phyloP scores from a whole-genome alignment of 169 alveolate species.

The Plasmodium reichenowi region DNA sequence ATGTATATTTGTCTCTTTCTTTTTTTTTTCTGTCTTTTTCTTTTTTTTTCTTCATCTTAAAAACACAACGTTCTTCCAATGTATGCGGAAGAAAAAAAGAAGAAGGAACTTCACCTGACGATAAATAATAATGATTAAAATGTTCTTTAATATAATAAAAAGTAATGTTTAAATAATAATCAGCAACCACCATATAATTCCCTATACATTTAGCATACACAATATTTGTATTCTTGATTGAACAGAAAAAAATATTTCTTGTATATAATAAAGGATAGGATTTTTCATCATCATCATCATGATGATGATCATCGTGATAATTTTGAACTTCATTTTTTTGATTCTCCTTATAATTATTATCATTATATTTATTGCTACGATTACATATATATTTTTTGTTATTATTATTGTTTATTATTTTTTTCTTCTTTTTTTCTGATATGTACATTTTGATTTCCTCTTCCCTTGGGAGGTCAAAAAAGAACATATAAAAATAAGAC shows the following conservation, averaged over 20 bases:
- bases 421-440: too few species aligned
- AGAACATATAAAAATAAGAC: conserved; percentile 15
- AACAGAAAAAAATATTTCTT: conserved; percentile 1
- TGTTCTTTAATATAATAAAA: conserved; percentile 31
- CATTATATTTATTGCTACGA: too few species aligned
- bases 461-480: conserved; percentile 12
- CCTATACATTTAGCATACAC: conserved; percentile 51
- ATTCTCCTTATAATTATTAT: too few species aligned
- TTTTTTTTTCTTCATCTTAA: background rate
- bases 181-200: conserved; percentile 28
- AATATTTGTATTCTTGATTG: background rate
- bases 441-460: background rate
- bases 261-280: conserved; percentile 1
- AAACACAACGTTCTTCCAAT: background rate
- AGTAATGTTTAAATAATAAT: conserved; percentile 7
- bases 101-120: background rate
- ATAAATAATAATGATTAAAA: background rate
- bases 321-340: too few species aligned
- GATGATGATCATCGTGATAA: too few species aligned
- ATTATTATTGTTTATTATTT: too few species aligned
- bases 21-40: background rate
- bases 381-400: too few species aligned
- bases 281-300: too few species aligned
- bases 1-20: background rate
- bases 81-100: background rate